Evolutionary conservation across 306 rosid genomes (phyloP).

Genomic region (Gillenia trifoliata): DNA sequence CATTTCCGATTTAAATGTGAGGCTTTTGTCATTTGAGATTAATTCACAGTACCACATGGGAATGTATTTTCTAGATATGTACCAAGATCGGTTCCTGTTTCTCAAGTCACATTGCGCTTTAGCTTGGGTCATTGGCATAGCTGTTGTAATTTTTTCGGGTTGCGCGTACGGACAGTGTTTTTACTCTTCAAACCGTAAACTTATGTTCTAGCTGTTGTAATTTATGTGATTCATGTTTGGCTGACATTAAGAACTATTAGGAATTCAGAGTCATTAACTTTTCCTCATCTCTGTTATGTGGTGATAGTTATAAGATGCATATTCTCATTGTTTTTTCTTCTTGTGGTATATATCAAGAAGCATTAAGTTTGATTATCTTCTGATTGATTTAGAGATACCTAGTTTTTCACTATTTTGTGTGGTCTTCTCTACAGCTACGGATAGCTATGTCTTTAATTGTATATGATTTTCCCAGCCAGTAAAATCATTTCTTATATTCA

Average conservation of each 20-base stretch:
- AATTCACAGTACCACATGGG: neutral
- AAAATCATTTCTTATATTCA: neutral
- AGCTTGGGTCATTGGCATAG: neutral
- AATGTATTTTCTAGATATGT: neutral
- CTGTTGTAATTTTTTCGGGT: neutral
- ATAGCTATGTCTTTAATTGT: neutral
- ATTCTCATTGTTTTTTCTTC: neutral
- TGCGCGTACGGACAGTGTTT: neutral
- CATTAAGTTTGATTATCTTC: neutral
- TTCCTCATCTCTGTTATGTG: neutral
- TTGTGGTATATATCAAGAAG: neutral
- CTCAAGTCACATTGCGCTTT: neutral
- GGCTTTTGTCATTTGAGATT: neutral
- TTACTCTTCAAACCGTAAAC: neutral
- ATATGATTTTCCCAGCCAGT: neutral
- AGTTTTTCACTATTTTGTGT: neutral
- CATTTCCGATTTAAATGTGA: constrained; percentile 13
- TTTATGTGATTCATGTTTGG: neutral
- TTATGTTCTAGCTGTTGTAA: neutral
- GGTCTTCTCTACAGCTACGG: neutral
- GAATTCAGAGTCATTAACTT: neutral
- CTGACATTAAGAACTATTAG: neutral
- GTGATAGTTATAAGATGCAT: neutral
- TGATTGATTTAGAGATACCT: neutral
- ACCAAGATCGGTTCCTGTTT: neutral